phyloP scores from a whole-genome alignment of 1,284 basidiomycete genomes.

The Psilocybe mexicana region DNA sequence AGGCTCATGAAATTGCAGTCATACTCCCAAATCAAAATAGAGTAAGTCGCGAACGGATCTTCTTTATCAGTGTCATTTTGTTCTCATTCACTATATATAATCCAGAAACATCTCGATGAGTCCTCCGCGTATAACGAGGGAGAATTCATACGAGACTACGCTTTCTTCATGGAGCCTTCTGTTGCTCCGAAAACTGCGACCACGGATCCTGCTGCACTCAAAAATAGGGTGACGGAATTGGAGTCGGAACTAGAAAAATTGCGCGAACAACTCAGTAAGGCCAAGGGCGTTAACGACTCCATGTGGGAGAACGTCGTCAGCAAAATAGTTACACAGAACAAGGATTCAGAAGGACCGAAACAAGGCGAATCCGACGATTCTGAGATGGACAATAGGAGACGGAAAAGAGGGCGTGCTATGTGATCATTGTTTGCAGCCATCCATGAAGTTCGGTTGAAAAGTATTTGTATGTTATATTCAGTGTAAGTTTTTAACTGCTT shows the following conservation, averaged over 20 bases:
- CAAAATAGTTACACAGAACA: constrained; percentile 46
- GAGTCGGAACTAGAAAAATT: constrained; percentile 70
- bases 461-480: not conserved
- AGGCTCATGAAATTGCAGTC: constrained; percentile 66
- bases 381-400: constrained; percentile 32
- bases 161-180: constrained; percentile 54
- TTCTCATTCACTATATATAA: constrained; percentile 7
- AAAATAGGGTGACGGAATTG: constrained; percentile 64
- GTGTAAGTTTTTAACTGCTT: not conserved
- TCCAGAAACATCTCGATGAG: constrained; percentile 32
- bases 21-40: constrained; percentile 50
- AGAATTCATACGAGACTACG: constrained; percentile 62
- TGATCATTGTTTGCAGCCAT: not conserved
- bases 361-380: constrained; percentile 18
- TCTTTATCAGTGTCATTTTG: not conserved
- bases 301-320: constrained; percentile 88
- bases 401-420: constrained; percentile 38
- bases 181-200: constrained; percentile 23
- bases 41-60: constrained; percentile 32
- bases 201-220: constrained; percentile 40
- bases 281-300: constrained; percentile 82
- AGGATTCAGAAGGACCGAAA: constrained; percentile 24
- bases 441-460: not conserved
- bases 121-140: constrained; percentile 43
- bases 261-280: constrained; percentile 71